phyloP scores from a whole-genome alignment of 768 basidiomycete genomes.

The Trametes punicea region DNA sequence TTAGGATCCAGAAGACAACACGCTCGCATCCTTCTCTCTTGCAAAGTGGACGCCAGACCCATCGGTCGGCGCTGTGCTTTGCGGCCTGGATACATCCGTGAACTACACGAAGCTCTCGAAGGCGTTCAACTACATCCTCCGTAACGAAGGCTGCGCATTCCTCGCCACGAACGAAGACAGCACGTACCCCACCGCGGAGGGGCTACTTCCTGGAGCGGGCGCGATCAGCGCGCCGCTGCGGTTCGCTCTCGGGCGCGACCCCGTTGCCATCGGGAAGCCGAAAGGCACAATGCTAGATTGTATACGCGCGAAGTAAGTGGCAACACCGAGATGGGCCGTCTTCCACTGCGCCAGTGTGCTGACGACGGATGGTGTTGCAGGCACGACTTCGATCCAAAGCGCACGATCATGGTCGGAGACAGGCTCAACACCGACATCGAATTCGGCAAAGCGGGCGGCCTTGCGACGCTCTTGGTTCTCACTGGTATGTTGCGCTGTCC shows the following conservation, averaged over 20 bases:
- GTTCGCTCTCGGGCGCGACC: conserved; percentile 65
- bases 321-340: not conserved
- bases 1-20: conserved; percentile 84
- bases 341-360: not conserved
- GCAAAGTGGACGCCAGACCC: conserved; percentile 72
- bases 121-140: conserved; percentile 84
- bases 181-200: conserved; percentile 77
- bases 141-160: conserved; percentile 78
- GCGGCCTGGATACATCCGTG: conserved; percentile 81
- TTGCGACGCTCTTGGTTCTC: conserved; percentile 85
- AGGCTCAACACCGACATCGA: conserved; percentile 93
- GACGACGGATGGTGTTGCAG: conserved; percentile 36
- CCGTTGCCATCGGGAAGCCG: conserved; percentile 88
- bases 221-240: conserved; percentile 79
- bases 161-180: conserved; percentile 92
- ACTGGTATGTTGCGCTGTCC: conserved; percentile 58
- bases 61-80: conserved; percentile 87
- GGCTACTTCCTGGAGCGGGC: conserved; percentile 82
- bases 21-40: conserved; percentile 65
- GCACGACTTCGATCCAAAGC: conserved; percentile 78
- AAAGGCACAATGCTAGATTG: conserved; percentile 88
- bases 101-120: conserved; percentile 95
- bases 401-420: conserved; percentile 95
- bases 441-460: conserved; percentile 85
- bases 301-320: conserved; percentile 69